Evolutionary conservation across 2,329 filamentous ascomycete species (phyloP).

Genomic region (Aspergillus sclerotialis): DNA sequence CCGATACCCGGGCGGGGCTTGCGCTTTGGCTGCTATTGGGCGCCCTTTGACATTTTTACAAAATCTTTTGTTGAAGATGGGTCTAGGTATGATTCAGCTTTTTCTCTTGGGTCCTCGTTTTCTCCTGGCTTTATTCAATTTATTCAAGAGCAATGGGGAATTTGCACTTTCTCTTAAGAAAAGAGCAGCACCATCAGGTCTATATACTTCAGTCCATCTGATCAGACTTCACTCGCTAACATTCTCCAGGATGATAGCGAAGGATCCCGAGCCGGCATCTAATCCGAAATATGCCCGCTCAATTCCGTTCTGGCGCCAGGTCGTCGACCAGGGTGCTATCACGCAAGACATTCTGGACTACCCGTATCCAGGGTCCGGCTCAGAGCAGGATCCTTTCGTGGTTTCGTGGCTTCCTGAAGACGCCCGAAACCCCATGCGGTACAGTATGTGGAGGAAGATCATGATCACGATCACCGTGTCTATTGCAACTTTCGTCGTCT

Average conservation of each 20-base stretch:
- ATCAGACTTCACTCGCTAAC: too few species aligned
- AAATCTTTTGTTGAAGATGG: too few species aligned
- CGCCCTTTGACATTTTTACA: too few species aligned
- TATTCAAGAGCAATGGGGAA: too few species aligned
- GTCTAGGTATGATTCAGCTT: too few species aligned
- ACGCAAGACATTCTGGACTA: conserved; percentile 24
- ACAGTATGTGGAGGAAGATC: conserved; percentile 35
- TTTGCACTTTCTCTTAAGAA: too few species aligned
- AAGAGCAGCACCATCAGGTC: too few species aligned
- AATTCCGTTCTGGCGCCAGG: neutral
- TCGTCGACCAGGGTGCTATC: conserved; percentile 3
- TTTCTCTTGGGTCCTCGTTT: too few species aligned
- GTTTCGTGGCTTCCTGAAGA: conserved; percentile 43
- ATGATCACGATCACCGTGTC: conserved; percentile 33
- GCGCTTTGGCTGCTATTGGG: too few species aligned
- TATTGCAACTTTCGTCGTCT: conserved; percentile 37
- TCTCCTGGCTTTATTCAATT: too few species aligned
- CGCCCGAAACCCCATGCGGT: conserved; percentile 39
- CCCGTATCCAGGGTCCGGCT: conserved; percentile 37
- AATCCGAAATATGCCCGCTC: neutral
- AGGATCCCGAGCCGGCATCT: neutral
- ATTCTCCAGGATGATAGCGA: neutral
- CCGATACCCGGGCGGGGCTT: too few species aligned
- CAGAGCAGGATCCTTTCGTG: conserved; percentile 38
- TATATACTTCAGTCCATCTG: too few species aligned